Evolutionary conservation across 148 eudicot species (phyloP), one percentile per base, ranked within the genome.

Genomic region (Spergularia marina): DNA sequence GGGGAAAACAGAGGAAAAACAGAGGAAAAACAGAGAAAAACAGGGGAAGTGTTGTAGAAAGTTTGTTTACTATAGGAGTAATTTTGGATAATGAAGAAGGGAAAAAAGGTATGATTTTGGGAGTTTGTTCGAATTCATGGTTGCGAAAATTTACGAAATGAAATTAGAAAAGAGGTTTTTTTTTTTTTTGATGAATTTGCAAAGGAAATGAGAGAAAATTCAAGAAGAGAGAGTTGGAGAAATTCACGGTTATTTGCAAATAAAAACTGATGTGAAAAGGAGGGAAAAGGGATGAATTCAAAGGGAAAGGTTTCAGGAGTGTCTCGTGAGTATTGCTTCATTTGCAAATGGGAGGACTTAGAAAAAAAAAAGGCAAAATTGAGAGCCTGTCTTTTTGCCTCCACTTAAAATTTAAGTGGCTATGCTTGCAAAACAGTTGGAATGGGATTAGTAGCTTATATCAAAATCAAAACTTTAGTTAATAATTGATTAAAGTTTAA

Each of bases 241-340:
- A 30, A 53, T 79, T 80, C 80, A 79, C 77, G 84, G 85, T 77
- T 74, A 72, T 81, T 65, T 70, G 23, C 21, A 23, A 14, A 34
- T 51, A 20, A 39, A 25, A 76, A 65, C 59, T 65, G 74, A 77
- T 74, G 77, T 76, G 80, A 78, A 61, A 67, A 12, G 59, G 34
- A 59, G 55, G 44, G 40, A 20, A 59, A 51, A 51, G 21, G 74
- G 85, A 82, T 78, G 81, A 78, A 77, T 80, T 79, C 75, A 84
- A 73, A 81, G 85, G 58, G 76, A 64, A 80, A 69, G 56, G 72
- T 60, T 75, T 90, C 91, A 90, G 77, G 84, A 86, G 72, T 34
- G 84, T 83, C 96, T 74, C 89, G 96, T 91, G 96, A 89, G 10
- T 44, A 30, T 34, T 79, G 71, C 68, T 81, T 79, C 80, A 77